Evolutionary conservation across 1,139 yeast genomes (phyloP).

Genomic region (Taphrina communis): DNA sequence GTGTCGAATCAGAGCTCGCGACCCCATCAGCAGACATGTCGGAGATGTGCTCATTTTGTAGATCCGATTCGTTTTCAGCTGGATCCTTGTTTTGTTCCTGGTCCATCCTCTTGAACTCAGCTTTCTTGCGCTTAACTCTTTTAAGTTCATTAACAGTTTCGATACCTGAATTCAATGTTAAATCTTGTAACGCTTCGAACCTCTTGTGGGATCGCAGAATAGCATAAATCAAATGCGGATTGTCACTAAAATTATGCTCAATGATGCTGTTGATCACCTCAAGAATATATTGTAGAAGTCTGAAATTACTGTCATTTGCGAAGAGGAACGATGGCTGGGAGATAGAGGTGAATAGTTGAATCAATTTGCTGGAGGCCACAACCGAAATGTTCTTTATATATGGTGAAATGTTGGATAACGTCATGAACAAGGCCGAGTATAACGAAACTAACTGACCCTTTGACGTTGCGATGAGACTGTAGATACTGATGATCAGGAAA

Average conservation of each 20-base stretch:
- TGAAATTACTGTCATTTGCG: slow-evolving; percentile 60
- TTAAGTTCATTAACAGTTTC: slow-evolving; percentile 42
- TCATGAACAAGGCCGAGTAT: slow-evolving; percentile 50
- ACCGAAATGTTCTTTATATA: slow-evolving; percentile 57
- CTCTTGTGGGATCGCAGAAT: slow-evolving; percentile 49
- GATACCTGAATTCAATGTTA: slow-evolving; percentile 46
- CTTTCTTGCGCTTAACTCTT: slow-evolving; percentile 20
- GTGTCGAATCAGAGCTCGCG: background rate
- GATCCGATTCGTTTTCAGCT: background rate
- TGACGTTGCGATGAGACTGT: slow-evolving; percentile 47
- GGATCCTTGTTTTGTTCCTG: slow-evolving; percentile 12
- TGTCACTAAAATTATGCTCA: slow-evolving; percentile 49
- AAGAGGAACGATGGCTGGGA: slow-evolving; percentile 56
- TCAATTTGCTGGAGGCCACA: slow-evolving; percentile 62
- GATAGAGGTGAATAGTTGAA: slow-evolving; percentile 60
- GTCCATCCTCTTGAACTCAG: slow-evolving; percentile 28
- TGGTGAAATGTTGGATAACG: slow-evolving; percentile 52
- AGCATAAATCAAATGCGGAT: slow-evolving; percentile 50
- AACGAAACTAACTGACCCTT: slow-evolving; percentile 46
- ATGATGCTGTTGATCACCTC: slow-evolving; percentile 49
- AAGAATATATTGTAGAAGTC: slow-evolving; percentile 56
- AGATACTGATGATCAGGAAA: slow-evolving; percentile 49
- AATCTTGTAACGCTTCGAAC: slow-evolving; percentile 46
- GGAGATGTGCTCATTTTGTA: background rate
- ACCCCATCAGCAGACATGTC: background rate